phyloP scores from a whole-genome alignment of 257 asterid species.

The Ocimum tenuiflorum region DNA sequence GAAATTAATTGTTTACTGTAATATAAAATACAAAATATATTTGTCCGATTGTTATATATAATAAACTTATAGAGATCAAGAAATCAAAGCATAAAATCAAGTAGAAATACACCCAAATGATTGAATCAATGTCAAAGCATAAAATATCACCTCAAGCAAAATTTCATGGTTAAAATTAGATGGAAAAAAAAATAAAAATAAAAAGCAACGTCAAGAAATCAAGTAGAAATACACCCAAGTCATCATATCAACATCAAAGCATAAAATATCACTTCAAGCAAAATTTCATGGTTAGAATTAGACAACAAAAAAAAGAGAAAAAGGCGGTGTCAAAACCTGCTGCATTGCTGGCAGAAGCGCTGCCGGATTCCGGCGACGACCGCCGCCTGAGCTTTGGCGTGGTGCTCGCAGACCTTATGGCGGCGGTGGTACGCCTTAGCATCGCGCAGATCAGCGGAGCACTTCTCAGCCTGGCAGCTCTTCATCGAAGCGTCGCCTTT shows the following conservation, averaged over 20 bases:
- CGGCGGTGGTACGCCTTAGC: constrained; percentile 63
- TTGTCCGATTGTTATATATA: no score
- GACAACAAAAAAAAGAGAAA: background rate
- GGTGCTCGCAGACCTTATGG: constrained; percentile 64
- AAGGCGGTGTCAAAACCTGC: constrained; percentile 42
- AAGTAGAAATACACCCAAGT: background rate
- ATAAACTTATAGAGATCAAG: no score
- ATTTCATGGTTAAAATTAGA: background rate
- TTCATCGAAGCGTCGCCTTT: constrained; percentile 32
- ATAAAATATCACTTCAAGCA: constrained; percentile 1
- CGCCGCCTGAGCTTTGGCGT: constrained; percentile 55
- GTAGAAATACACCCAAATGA: background rate
- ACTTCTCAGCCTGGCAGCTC: constrained; percentile 60
- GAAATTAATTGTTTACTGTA: no score
- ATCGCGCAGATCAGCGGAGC: constrained; percentile 41
- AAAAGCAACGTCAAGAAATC: background rate
- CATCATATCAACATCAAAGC: constrained; percentile 18
- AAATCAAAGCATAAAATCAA: no score
- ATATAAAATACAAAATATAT: no score
- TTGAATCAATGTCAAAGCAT: constrained; percentile 18
- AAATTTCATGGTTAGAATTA: background rate
- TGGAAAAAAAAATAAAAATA: background rate
- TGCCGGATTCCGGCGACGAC: constrained; percentile 67
- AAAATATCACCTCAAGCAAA: constrained; percentile 1
- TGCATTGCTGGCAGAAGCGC: constrained; percentile 83